phyloP scores from a whole-genome alignment of 176 grass and related monocot species.

The Phoenix dactylifera region DNA sequence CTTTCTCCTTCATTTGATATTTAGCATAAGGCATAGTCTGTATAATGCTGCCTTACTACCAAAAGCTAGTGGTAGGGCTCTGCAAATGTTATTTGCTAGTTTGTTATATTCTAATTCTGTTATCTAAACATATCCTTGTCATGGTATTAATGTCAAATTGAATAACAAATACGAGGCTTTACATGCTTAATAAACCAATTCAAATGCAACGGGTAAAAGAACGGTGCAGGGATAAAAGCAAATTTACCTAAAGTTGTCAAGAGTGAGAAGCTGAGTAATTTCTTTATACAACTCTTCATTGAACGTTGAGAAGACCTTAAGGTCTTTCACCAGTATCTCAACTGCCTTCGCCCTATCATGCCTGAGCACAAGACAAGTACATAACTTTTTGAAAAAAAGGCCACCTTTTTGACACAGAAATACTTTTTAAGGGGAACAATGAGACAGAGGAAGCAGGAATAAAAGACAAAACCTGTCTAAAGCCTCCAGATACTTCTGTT shows the following conservation, averaged over 20 bases:
- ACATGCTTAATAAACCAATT: too few relatives aligned
- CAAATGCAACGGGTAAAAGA: constrained; percentile 4
- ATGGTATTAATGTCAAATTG: too few relatives aligned
- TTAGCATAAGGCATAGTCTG: too few relatives aligned
- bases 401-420: too few relatives aligned
- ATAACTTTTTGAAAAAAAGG: too few relatives aligned
- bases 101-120: too few relatives aligned
- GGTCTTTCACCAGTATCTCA: constrained; percentile 92
- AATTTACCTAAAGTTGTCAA: constrained; percentile 86
- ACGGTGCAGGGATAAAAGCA: constrained; percentile 1
- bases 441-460: background rate
- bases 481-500: constrained; percentile 97
- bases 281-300: constrained; percentile 98
- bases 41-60: too few relatives aligned
- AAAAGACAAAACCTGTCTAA: constrained; percentile 64
- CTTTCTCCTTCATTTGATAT: too few relatives aligned
- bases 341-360: constrained; percentile 94
- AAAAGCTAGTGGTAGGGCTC: too few relatives aligned
- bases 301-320: constrained; percentile 97
- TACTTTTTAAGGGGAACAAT: background rate
- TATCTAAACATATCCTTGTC: too few relatives aligned
- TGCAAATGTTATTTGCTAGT: too few relatives aligned
- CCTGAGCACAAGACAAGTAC: constrained; percentile 21
- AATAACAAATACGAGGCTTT: too few relatives aligned
- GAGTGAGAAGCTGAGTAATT: constrained; percentile 93